These are phyloP conservation scores for Bauhinia variegata DNA, from an alignment of 306 rosid species.

Conservation along the genomic window DNA sequence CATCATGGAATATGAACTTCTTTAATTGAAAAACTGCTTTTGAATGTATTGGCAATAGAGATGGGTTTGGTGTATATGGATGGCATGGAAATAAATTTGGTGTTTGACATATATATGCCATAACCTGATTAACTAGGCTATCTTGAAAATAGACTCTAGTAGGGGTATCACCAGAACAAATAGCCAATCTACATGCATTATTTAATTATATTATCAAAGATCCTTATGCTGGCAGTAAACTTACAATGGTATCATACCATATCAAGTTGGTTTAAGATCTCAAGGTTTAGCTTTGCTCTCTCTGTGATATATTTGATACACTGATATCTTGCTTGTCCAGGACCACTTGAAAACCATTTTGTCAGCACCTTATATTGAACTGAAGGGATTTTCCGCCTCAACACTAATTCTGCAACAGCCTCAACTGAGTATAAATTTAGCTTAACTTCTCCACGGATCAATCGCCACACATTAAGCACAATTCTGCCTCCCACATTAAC, in stretches of 20 bases:
- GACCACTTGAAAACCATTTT: constrained; percentile 89
- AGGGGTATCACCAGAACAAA: constrained; percentile 15
- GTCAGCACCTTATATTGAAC: constrained; percentile 58
- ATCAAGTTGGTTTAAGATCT: constrained; percentile 80
- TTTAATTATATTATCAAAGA: constrained; percentile 1
- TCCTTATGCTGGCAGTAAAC: constrained; percentile 17
- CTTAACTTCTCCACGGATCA: constrained; percentile 90
- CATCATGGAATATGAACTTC: background rate
- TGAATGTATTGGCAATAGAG: background rate
- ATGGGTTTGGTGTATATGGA: background rate
- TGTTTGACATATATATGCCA: too few relatives aligned
- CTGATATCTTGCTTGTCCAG: constrained; percentile 73
- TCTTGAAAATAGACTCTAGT: constrained; percentile 10
- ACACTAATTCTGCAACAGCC: constrained; percentile 84
- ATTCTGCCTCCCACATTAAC: constrained; percentile 94
- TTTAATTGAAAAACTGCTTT: background rate
- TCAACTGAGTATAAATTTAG: constrained; percentile 83
- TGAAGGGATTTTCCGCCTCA: constrained; percentile 79
- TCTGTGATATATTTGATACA: constrained; percentile 69
- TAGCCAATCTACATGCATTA: constrained; percentile 11
- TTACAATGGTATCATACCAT: constrained; percentile 58
- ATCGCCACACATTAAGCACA: constrained; percentile 88
- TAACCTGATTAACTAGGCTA: constrained; percentile 13
- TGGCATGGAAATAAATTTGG: background rate
- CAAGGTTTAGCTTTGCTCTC: constrained; percentile 78